Evolutionary conservation across 345 rosid genomes (phyloP).

Genomic region (Bruguiera sexangula): DNA sequence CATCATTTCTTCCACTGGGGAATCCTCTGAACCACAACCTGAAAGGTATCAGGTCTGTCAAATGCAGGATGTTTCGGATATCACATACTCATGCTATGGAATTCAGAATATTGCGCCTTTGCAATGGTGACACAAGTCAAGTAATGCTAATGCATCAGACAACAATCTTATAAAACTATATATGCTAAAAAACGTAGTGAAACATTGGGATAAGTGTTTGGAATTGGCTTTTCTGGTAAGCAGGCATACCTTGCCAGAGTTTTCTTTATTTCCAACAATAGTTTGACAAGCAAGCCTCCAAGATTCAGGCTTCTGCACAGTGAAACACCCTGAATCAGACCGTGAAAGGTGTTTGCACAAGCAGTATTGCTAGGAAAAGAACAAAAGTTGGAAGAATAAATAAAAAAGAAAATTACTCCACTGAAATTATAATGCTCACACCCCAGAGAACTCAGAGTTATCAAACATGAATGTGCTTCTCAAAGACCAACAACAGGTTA

Average conservation of each 20-base stretch:
- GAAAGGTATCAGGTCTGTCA: constrained; percentile 12
- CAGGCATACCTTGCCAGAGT: constrained; percentile 67
- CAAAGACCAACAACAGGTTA: too few species aligned
- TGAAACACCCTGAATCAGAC: background rate
- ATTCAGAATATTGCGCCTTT: background rate
- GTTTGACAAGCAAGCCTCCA: constrained; percentile 93
- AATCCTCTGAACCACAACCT: constrained; percentile 80
- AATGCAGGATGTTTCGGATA: background rate
- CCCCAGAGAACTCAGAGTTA: background rate
- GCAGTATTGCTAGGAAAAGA: background rate
- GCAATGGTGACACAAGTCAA: background rate
- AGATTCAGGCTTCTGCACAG: constrained; percentile 69
- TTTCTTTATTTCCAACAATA: constrained; percentile 83
- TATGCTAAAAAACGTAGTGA: background rate
- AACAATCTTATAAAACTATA: background rate
- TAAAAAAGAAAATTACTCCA: background rate
- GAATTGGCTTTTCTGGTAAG: background rate
- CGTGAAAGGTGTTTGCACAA: background rate
- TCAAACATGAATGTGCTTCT: background rate
- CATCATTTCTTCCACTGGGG: constrained; percentile 89
- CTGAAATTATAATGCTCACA: background rate
- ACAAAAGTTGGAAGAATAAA: background rate
- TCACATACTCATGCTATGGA: too few species aligned
- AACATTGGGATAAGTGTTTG: background rate
- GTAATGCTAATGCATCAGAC: background rate